A percentile compares a stretch with the other conserved stretches of the same genome.
Evolutionary conservation across 176 grass and related monocot genomes (phyloP).

Genomic region (Oryza glumipatula): DNA sequence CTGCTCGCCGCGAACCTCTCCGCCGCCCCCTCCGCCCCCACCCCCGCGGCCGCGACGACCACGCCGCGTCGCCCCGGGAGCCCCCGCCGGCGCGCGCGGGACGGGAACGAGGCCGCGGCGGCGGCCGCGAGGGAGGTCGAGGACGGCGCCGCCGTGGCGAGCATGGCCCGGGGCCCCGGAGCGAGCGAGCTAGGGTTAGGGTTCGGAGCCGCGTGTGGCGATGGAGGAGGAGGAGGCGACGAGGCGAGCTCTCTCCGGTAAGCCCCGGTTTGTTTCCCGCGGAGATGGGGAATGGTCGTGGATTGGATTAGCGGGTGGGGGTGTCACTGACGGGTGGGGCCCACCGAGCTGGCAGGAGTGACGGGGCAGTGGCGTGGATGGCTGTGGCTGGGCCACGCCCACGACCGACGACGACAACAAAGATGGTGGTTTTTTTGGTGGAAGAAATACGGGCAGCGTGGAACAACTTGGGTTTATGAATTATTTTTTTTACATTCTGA

Average conservation of each 20-base stretch:
- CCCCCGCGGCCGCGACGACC: not conserved
- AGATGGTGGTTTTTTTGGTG: too few species aligned
- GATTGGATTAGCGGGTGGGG: too few species aligned
- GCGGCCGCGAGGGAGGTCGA: not conserved
- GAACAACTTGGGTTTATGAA: too few species aligned
- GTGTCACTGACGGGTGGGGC: not conserved
- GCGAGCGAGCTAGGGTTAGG: not conserved
- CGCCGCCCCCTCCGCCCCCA: not conserved
- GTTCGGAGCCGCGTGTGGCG: not conserved
- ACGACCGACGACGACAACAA: too few species aligned
- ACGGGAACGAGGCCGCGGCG: not conserved
- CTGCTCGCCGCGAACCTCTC: conserved; percentile 46
- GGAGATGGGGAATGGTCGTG: not conserved
- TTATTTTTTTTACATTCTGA: too few species aligned
- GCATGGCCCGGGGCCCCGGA: not conserved
- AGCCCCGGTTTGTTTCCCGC: not conserved
- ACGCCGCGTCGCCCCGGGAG: not conserved
- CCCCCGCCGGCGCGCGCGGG: conserved; percentile 2
- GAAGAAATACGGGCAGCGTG: too few species aligned
- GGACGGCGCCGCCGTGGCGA: conserved; percentile 41
- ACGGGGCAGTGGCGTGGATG: not conserved
- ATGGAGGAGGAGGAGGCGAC: not conserved
- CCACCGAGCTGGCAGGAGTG: not conserved
- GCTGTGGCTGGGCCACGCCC: not conserved
- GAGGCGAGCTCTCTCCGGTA: not conserved